Conservation (phyloP, 73 alveolate species). For the Tetrahymena malaccensis region DNA sequence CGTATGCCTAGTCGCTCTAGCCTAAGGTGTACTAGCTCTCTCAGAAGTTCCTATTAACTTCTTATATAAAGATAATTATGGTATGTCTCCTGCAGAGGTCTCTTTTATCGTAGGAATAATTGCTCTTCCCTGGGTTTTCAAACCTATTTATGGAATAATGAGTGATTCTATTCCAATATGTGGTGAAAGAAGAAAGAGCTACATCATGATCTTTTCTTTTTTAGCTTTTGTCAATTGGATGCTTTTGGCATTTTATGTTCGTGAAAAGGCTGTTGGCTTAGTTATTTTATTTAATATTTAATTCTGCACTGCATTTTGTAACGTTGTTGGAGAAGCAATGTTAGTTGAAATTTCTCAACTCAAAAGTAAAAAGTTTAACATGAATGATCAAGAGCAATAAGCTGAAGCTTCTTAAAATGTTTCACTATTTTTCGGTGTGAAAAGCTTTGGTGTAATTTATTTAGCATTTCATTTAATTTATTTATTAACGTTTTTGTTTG, state of each 20-base stretch:
- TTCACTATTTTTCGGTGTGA: slow-evolving; percentile 47
- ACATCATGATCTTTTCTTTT: slow-evolving; percentile 68
- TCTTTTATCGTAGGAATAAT: slow-evolving; percentile 28
- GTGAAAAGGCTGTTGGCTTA: neutral
- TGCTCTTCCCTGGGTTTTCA: slow-evolving; percentile 70
- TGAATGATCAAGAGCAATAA: slow-evolving; percentile 20
- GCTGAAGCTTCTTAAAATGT: slow-evolving; percentile 48
- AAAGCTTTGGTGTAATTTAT: slow-evolving; percentile 25
- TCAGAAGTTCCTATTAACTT: slow-evolving; percentile 44
- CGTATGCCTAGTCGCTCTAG: slow-evolving; percentile 13
- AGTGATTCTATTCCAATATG: slow-evolving; percentile 81
- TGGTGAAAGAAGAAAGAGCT: slow-evolving; percentile 73
- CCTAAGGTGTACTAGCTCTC: slow-evolving; percentile 36
- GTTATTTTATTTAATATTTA: slow-evolving; percentile 15
- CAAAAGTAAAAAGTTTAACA: slow-evolving; percentile 4
- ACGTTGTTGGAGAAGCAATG: slow-evolving; percentile 74
- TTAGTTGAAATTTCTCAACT: slow-evolving; percentile 58
- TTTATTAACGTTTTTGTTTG: no score
- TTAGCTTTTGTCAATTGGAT: slow-evolving; percentile 66
- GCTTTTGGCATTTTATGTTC: slow-evolving; percentile 50
- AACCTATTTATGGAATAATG: slow-evolving; percentile 91
- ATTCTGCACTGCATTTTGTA: slow-evolving; percentile 44
- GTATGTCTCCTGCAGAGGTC: slow-evolving; percentile 40
- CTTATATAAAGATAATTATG: slow-evolving; percentile 47
- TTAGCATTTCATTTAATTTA: no score